These are phyloP conservation scores for Alternaria triticimaculans DNA, from an alignment of 2,329 filamentous ascomycete species.

Conservation along the genomic window DNA sequence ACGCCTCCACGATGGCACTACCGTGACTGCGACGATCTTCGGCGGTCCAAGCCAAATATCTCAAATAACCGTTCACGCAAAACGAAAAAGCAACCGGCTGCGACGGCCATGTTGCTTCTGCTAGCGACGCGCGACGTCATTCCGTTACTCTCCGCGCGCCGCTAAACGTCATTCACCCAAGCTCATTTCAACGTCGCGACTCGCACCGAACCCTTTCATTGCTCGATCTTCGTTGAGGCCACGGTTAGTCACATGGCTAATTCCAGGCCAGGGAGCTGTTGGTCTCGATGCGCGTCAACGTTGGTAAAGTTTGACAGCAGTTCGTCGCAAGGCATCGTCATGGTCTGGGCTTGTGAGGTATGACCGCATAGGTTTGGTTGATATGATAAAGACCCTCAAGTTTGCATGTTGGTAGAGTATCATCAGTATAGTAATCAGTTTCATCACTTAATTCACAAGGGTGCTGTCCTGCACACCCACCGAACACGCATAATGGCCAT, in stretches of 20 bases:
- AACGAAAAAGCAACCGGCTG: background rate
- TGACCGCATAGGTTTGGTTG: constrained; percentile 7
- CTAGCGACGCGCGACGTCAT: constrained; percentile 2
- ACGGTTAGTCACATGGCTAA: constrained; percentile 1
- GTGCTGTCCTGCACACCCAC: background rate
- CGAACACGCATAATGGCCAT: constrained; percentile 12
- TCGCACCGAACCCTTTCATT: constrained; percentile 1
- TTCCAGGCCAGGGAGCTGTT: background rate
- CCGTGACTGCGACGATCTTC: background rate
- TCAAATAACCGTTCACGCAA: background rate
- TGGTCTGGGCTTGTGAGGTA: background rate
- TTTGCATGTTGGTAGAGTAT: background rate
- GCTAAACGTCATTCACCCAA: constrained; percentile 2
- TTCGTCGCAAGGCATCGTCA: background rate
- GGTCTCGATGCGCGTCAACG: background rate
- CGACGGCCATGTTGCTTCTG: background rate
- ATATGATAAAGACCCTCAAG: background rate
- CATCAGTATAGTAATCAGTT: background rate
- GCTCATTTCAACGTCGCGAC: background rate
- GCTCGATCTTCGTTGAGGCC: background rate
- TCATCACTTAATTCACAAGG: background rate
- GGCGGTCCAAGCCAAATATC: background rate
- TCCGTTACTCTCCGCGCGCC: constrained; percentile 1
- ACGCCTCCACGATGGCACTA: background rate
- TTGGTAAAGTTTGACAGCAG: background rate